A percentile compares a stretch with the other conserved stretches of the same genome.
phyloP scores from a whole-genome alignment of 176 grass and related monocot genomes.

The Eleusine indica region DNA sequence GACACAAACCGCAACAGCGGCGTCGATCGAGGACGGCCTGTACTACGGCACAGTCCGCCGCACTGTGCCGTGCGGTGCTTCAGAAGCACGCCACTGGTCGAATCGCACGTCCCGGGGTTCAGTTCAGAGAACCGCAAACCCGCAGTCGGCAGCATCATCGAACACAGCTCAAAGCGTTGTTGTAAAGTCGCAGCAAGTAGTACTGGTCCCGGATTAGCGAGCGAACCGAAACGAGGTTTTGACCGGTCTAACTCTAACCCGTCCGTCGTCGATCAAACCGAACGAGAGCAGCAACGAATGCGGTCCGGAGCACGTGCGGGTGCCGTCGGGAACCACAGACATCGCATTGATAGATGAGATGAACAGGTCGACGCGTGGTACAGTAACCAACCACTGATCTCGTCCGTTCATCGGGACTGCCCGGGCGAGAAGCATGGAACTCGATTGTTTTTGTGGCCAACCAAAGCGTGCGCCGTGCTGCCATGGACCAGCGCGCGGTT shows the following conservation, averaged over 20 bases:
- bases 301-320: constrained; percentile 24
- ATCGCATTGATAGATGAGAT: constrained; percentile 16
- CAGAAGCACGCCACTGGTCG: not conserved
- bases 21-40: not conserved
- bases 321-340: constrained; percentile 39
- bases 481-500: constrained; percentile 25
- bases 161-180: not conserved
- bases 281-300: not conserved
- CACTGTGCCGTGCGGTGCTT: constrained; percentile 25
- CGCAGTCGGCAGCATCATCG: not conserved
- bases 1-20: constrained; percentile 7
- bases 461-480: not conserved
- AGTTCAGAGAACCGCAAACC: constrained; percentile 1
- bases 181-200: not conserved
- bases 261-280: not conserved
- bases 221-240: not conserved
- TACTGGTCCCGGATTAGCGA: constrained; percentile 29
- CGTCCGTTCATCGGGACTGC: not conserved
- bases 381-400: not conserved
- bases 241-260: no score
- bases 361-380: not conserved
- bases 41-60: not conserved
- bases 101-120: constrained; percentile 18
- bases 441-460: not conserved
- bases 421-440: not conserved